A percentile compares a stretch with the other conserved stretches of the same genome.
Evolutionary conservation across 106 monocot species (phyloP).

Genomic region (Triglochin maritima): DNA sequence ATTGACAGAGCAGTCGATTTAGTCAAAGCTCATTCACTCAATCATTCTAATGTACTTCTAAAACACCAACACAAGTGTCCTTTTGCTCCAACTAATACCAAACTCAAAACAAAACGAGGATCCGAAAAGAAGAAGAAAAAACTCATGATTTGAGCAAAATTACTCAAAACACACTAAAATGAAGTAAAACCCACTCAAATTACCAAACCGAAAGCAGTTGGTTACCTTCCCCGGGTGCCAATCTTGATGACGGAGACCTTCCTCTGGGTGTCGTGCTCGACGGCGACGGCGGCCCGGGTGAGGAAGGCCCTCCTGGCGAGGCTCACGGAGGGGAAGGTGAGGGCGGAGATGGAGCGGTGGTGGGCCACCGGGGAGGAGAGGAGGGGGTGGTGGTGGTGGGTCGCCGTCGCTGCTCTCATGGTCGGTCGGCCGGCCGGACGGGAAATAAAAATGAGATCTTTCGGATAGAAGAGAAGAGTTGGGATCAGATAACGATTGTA

Average conservation of each 20-base stretch:
- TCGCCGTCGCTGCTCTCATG: too few species aligned
- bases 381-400: too few species aligned
- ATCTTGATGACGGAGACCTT: constrained; percentile 75
- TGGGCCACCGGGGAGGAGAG: too few species aligned
- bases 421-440: too few species aligned
- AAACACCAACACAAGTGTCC: background rate
- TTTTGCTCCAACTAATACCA: background rate
- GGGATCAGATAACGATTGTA: too few species aligned
- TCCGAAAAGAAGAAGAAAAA: background rate
- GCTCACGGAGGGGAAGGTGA: background rate
- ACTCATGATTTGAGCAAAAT: background rate
- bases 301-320: constrained; percentile 10
- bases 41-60: background rate
- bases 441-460: too few species aligned
- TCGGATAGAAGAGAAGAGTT: too few species aligned
- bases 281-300: constrained; percentile 37
- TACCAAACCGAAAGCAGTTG: too few species aligned
- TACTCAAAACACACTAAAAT: constrained; percentile 6
- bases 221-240: constrained; percentile 89
- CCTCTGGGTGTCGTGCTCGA: constrained; percentile 58
- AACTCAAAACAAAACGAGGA: background rate
- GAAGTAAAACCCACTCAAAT: too few species aligned
- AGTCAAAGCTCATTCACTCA: too few species aligned
- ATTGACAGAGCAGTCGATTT: too few species aligned
- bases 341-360: background rate